A percentile compares a stretch with the other conserved stretches of the same genome.
Evolutionary conservation across 257 asterid genomes (phyloP).

Genomic region (Asclepias syriaca): DNA sequence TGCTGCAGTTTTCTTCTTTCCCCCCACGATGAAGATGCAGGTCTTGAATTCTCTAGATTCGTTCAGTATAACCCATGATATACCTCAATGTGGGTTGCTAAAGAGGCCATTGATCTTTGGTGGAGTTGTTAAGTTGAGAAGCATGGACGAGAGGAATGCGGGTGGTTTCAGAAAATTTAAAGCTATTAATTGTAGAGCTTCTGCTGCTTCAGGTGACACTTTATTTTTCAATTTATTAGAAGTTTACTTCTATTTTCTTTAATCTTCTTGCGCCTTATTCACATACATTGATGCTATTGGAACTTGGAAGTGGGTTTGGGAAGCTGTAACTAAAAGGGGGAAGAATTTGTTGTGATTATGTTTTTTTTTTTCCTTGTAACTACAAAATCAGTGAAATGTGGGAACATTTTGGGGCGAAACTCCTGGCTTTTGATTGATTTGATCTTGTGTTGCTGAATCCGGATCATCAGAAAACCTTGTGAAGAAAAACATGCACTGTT

Average conservation of each 20-base stretch:
- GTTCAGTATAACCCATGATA: conserved; percentile 43
- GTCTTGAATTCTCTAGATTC: conserved; percentile 43
- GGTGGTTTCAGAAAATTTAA: conserved; percentile 26
- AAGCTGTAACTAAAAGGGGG: background rate
- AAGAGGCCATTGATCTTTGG: conserved; percentile 49
- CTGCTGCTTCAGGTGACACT: conserved; percentile 43
- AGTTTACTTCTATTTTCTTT: background rate
- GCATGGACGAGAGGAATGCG: conserved; percentile 24
- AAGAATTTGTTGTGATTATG: background rate
- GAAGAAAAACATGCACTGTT: background rate
- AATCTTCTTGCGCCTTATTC: background rate
- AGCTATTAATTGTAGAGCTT: conserved; percentile 41
- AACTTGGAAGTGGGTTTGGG: background rate
- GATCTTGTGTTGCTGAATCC: background rate
- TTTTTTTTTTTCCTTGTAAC: background rate
- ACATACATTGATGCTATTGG: background rate
- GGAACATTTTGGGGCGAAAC: background rate
- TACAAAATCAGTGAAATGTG: background rate
- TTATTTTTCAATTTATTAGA: background rate
- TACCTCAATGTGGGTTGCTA: conserved; percentile 36
- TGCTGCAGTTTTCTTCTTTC: background rate
- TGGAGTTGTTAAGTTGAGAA: conserved; percentile 24
- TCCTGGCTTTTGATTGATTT: background rate
- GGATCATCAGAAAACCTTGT: too few species aligned
- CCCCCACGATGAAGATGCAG: conserved; percentile 7